A percentile compares a stretch with the other conserved stretches of the same genome.
Evolutionary conservation across 108 stramenopile genomes (phyloP).

Genomic region (Nitzschia sp.): DNA sequence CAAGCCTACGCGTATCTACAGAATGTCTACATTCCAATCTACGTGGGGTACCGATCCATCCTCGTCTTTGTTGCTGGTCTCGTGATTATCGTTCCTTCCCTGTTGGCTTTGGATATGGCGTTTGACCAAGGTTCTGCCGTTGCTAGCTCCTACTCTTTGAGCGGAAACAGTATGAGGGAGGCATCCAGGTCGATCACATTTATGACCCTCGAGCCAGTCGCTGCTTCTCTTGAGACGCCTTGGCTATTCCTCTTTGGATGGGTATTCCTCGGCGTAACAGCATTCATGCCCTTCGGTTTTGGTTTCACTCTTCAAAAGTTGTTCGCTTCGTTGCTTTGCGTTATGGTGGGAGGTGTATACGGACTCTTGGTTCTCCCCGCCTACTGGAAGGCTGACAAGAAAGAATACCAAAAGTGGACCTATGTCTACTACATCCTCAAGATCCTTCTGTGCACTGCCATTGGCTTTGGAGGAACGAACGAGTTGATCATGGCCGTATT

Average conservation of each 20-base stretch:
- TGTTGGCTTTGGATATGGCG: slow-evolving; percentile 24
- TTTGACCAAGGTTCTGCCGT: slow-evolving; percentile 27
- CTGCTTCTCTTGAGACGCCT: slow-evolving; percentile 27
- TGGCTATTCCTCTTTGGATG: slow-evolving; percentile 17
- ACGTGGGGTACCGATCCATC: slow-evolving; percentile 9
- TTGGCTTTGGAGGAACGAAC: slow-evolving; percentile 19
- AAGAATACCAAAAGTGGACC: slow-evolving; percentile 12
- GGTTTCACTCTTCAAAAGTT: slow-evolving; percentile 25
- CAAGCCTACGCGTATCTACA: neutral
- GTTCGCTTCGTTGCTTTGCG: slow-evolving; percentile 9
- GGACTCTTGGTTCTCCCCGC: slow-evolving; percentile 18
- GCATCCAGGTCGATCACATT: neutral
- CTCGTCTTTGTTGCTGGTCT: slow-evolving; percentile 25
- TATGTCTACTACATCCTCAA: slow-evolving; percentile 22
- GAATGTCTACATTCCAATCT: slow-evolving; percentile 24
- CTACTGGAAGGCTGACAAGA: slow-evolving; percentile 17
- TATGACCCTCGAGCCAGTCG: slow-evolving; percentile 10
- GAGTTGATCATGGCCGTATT: slow-evolving; percentile 13
- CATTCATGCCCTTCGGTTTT: slow-evolving; percentile 27
- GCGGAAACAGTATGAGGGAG: slow-evolving; percentile 12
- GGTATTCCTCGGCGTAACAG: slow-evolving; percentile 20
- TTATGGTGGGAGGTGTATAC: slow-evolving; percentile 7
- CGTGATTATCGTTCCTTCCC: slow-evolving; percentile 22
- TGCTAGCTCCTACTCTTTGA: slow-evolving; percentile 7
- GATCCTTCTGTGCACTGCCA: neutral